Percentiles rank a stretch among this genome's conserved stretches.
Evolutionary conservation across 345 rosid genomes (phyloP).

Genomic region (Salix brachista): DNA sequence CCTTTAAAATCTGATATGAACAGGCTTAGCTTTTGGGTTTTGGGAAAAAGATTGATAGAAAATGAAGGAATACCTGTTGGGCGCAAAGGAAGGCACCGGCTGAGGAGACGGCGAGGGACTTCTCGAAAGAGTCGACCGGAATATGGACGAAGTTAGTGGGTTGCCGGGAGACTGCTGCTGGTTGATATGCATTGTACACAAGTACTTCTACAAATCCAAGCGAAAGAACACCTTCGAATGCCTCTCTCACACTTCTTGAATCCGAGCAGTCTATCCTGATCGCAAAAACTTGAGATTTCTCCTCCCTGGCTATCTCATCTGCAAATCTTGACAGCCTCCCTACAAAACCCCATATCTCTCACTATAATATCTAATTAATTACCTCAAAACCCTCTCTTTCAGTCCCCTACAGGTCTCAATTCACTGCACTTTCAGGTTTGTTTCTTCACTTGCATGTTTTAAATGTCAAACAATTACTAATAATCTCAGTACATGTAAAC

Average conservation of each 20-base stretch:
- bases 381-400: background rate
- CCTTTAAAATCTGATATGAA: background rate
- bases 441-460: background rate
- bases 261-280: slow-evolving; percentile 92
- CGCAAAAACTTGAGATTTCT: slow-evolving; percentile 87
- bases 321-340: slow-evolving; percentile 75
- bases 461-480: background rate
- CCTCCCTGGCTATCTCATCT: slow-evolving; percentile 95
- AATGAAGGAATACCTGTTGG: slow-evolving; percentile 51
- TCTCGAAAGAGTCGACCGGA: slow-evolving; percentile 65
- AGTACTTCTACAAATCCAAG: slow-evolving; percentile 87
- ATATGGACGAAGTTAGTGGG: slow-evolving; percentile 65
- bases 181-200: slow-evolving; percentile 77
- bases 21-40: background rate
- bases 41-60: background rate
- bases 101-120: slow-evolving; percentile 71
- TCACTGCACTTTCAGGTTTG: background rate
- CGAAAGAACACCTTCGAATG: slow-evolving; percentile 91
- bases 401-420: background rate
- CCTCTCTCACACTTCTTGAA: slow-evolving; percentile 75
- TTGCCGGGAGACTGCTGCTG: slow-evolving; percentile 37
- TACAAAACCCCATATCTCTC: slow-evolving; percentile 16
- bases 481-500: background rate
- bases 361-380: background rate
- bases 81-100: slow-evolving; percentile 79